Percentiles rank a stretch among this genome's conserved stretches.
phyloP scores from a whole-genome alignment of 441 rosid species.

The Pelargonium fulgidum region DNA sequence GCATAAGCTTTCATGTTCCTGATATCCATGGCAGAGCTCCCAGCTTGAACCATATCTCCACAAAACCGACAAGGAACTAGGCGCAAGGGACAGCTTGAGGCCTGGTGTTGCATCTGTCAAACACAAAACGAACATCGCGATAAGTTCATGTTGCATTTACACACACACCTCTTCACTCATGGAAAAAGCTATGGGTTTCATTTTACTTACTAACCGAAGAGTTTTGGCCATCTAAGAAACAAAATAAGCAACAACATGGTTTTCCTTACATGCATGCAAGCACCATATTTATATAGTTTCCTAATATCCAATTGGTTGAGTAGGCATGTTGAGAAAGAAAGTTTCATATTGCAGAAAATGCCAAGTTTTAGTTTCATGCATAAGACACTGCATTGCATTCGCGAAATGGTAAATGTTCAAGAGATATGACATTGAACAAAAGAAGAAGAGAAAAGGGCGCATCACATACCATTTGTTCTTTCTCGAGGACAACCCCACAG shows the following conservation, averaged over 20 bases:
- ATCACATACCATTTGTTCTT: conserved; percentile 66
- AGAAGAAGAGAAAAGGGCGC: not conserved
- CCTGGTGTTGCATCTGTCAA: conserved; percentile 76
- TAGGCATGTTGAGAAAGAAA: too few species aligned
- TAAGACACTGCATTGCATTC: too few species aligned
- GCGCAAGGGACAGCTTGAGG: conserved; percentile 56
- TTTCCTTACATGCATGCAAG: too few species aligned
- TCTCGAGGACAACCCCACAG: conserved; percentile 75
- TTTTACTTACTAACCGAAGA: not conserved
- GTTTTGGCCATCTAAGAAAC: too few species aligned
- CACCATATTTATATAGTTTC: too few species aligned
- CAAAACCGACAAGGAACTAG: conserved; percentile 72
- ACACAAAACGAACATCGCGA: not conserved
- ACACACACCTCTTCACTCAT: too few species aligned
- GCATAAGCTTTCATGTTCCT: conserved; percentile 81
- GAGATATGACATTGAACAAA: too few species aligned
- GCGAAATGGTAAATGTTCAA: too few species aligned
- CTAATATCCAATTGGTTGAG: too few species aligned
- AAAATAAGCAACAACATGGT: too few species aligned
- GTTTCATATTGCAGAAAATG: too few species aligned
- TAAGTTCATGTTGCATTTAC: not conserved
- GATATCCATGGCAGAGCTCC: conserved; percentile 55
- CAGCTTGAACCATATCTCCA: conserved; percentile 93
- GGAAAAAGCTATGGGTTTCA: not conserved
- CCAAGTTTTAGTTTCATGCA: too few species aligned